Percentiles rank a stretch among this genome's conserved stretches.
Conservation (phyloP, 768 basidiomycete species). For the Panaeolus cyanescens region DNA sequence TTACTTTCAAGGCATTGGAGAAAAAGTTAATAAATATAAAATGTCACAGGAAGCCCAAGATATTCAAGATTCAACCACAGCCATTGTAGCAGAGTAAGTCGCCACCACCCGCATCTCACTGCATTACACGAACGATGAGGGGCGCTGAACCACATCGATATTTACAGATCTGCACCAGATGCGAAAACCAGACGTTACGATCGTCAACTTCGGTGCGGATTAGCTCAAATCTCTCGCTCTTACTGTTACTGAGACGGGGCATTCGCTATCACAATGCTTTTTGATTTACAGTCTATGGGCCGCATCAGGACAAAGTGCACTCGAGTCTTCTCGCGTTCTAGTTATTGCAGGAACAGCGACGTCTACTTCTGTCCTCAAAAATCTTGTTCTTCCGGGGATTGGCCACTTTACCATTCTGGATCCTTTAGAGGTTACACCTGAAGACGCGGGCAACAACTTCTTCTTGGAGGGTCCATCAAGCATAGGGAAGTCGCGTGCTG, state of each 20-base stretch:
- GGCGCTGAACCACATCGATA: constrained; percentile 5
- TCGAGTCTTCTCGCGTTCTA: constrained; percentile 82
- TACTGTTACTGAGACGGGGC: neutral
- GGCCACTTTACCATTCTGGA: constrained; percentile 96
- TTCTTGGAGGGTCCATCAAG: constrained; percentile 80
- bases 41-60: constrained; percentile 12
- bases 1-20: neutral
- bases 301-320: constrained; percentile 83
- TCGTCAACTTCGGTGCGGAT: constrained; percentile 84
- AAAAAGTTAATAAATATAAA: neutral
- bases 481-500: constrained; percentile 77
- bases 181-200: constrained; percentile 91
- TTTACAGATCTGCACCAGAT: constrained; percentile 67
- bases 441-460: constrained; percentile 95
- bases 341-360: constrained; percentile 83
- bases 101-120: neutral
- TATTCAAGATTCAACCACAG: constrained; percentile 30
- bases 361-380: constrained; percentile 89
- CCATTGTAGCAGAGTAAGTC: constrained; percentile 28
- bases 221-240: neutral
- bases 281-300: constrained; percentile 92
- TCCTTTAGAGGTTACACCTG: constrained; percentile 53
- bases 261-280: too few species aligned
- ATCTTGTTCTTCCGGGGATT: constrained; percentile 94
- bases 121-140: neutral